Base-by-base conservation (phyloP, 441 rosid genomes). In the Theobroma grandiflorum region DNA sequence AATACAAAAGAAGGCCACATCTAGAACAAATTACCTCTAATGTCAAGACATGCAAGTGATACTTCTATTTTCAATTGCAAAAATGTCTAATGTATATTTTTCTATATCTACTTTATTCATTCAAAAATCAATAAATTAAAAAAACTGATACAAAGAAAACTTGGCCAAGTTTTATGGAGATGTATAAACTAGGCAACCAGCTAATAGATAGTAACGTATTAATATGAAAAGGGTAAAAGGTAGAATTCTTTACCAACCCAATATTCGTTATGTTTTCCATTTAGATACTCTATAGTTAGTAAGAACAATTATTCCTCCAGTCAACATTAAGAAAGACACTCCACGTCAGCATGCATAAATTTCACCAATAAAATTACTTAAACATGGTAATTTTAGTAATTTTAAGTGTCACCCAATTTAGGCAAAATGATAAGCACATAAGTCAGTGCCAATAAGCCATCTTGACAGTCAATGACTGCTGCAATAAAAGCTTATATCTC, bases 221-320 rank as follows among this genome's bases (percentile, higher is more conserved):
- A 33, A 35, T 37, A 72, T 53, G 37, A 72, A 71, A 72, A 31
- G 76, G 53, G 18, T 53, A 35, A n/a, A 53, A 53, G 47, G 18
- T 18, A 72, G 43, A 33, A 31, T 71, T 15, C 49, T 37, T 52
- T 72, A 72, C 76, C 76, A 52, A 47, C 63, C 76, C 63, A 33
- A 70, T 70, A 70, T 70, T 18, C 16, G 45, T 72, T 72, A 52
- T 8, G 63, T 40, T 40, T 58, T 14, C 35, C 52, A 38, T 58
- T 73, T 37, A 8, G 35, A 40, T 59, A 18, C 53, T 42, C 10
- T 20, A 40, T 53, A 40, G 38, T 38, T 42, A 45, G 66, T 6
- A 55, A 58, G 18, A 58, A 58, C 38, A 38, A 38, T 35, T 14
- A 57, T 58, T 40, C 38, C 14, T 22, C 49, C 31, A 42, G 8